Conservation (phyloP, 1,284 basidiomycete species). For the Rhodotorula sp. region DNA sequence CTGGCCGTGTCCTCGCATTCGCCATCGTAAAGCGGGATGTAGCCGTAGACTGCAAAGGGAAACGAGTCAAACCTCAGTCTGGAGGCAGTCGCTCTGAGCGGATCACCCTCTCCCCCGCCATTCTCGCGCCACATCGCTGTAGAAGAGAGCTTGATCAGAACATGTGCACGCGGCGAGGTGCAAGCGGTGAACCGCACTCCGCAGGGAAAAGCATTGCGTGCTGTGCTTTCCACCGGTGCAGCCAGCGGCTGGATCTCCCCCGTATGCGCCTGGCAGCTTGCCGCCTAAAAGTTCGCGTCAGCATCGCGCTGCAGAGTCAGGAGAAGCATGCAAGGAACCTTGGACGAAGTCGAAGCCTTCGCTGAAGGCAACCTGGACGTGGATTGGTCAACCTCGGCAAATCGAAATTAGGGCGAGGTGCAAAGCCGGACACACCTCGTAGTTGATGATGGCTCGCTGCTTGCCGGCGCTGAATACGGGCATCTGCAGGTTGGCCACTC, state of each 20-base stretch:
- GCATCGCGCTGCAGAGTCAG: not conserved
- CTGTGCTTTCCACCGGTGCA: constrained; percentile 29
- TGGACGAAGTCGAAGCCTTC: constrained; percentile 33
- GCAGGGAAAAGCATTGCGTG: constrained; percentile 25
- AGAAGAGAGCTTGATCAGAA: not conserved
- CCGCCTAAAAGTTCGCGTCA: not conserved
- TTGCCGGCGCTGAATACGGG: constrained; percentile 11
- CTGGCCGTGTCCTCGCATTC: constrained; percentile 7
- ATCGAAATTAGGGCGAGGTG: not conserved
- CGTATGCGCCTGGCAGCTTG: constrained; percentile 34
- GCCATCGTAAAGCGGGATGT: constrained; percentile 21
- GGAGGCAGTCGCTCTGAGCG: not conserved
- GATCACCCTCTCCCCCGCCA: constrained; percentile 27
- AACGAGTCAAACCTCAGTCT: not conserved
- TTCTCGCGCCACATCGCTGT: constrained; percentile 31
- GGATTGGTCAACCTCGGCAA: too few relatives aligned
- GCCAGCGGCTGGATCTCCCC: constrained; percentile 12
- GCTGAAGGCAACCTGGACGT: constrained; percentile 30
- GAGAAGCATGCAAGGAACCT: not conserved
- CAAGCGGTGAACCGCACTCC: constrained; percentile 3
- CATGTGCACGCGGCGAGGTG: too few relatives aligned
- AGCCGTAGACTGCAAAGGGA: constrained; percentile 26
- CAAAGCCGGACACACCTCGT: constrained; percentile 8
- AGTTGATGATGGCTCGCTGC: constrained; percentile 20
- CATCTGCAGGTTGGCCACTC: constrained; percentile 6